phyloP scores from a whole-genome alignment of 2,329 filamentous ascomycete genomes.

The Pseudogymnoascus sp. region DNA sequence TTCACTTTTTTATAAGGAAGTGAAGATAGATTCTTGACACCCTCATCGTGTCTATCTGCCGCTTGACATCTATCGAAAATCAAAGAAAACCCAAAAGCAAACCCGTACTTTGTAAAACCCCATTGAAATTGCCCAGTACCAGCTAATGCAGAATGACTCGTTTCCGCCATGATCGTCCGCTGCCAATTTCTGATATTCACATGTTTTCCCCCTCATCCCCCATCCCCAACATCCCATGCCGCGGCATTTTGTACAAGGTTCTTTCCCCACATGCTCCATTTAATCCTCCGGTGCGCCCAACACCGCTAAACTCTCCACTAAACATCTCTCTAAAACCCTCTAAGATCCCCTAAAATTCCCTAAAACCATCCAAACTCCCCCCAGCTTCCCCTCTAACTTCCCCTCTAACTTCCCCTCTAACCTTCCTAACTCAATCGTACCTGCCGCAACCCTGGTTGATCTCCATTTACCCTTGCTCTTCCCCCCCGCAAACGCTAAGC shows the following conservation, averaged over 20 bases:
- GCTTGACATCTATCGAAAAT: neutral
- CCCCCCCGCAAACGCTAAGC: neutral
- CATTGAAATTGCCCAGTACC: conserved; percentile 1
- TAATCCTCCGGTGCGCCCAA: neutral
- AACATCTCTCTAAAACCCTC: neutral
- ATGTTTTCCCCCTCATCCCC: no score
- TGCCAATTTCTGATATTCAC: conserved; percentile 5
- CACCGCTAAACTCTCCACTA: neutral
- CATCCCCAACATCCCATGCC: neutral
- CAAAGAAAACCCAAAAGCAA: no score
- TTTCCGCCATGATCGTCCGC: neutral
- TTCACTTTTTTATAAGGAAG: no score
- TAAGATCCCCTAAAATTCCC: neutral
- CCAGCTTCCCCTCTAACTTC: neutral
- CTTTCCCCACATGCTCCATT: conserved; percentile 4
- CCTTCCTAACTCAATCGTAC: conserved; percentile 3
- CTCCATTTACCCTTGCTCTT: neutral
- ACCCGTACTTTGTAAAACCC: no score
- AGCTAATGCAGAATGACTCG: neutral
- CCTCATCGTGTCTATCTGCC: neutral
- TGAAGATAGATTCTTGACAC: neutral
- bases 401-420: neutral
- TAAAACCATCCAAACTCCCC: neutral
- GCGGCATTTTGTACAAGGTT: conserved; percentile 9
- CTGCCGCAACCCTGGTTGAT: neutral